Evolutionary conservation across 805 yeast genomes (phyloP), one percentile per base, ranked within the genome.

Genomic region (Candida sphagnicola): DNA sequence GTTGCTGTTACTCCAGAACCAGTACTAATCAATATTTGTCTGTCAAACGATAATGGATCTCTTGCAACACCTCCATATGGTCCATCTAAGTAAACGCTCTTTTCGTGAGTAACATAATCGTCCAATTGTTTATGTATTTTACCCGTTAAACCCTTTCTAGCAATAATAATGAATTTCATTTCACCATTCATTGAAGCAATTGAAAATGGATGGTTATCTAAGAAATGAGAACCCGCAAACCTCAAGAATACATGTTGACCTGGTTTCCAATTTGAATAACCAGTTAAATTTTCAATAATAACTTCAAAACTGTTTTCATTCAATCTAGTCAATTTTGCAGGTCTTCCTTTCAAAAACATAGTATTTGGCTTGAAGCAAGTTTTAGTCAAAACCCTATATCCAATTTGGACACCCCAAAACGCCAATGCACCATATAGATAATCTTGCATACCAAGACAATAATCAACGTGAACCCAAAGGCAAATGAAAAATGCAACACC

Each of bases 151-250:
- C 83, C 83, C 3, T 53, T 55, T 40, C 66, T 62, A 0, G 78
- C 71, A 21, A 69, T 61, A 3, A 77, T 59, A 5, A 77, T 53
- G 29, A 77, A 59, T 45, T 65, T 70, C 55, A 77, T 49, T 10
- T 62, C 61, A n/a, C 37, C 39, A 5, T 50, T 53, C 18, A 60
- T 45, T 3, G 73, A 66, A 18, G 71, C 44, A 6, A 76, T 68
- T 1, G 81, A 75, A 48, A 77, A 77, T 10, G 82, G 82, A 54
- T 77, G 83, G 44, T 69, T 75, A 43, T 77, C 79, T 15, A 75
- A 46, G 16, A 75, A 55, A 28, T 66, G 58, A 12, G 62, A 44
- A 2, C 74, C 77, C 2, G 60, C 57, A 40, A 74, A 72, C 47
- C 80, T 62, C 15, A 77, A 52, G 45, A 61, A 74, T 4, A 75